phyloP scores from a whole-genome alignment of 345 rosid species.

The Chamaenerion angustifolium region DNA sequence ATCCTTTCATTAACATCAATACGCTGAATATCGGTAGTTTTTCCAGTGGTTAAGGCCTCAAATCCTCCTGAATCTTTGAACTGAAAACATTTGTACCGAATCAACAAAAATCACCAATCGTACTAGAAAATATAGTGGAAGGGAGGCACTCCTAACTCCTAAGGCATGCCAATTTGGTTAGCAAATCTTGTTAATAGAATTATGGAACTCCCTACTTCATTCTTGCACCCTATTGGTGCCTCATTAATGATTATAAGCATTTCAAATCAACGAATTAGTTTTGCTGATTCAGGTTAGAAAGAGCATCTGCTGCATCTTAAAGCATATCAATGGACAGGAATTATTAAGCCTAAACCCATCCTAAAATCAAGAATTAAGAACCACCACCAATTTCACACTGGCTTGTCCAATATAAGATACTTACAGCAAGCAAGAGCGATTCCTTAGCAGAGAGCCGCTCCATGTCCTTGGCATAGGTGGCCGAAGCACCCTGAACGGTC shows the following conservation, averaged over 20 bases:
- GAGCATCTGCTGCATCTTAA: too few species aligned
- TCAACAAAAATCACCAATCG: background rate
- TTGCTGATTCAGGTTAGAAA: too few species aligned
- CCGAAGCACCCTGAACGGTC: slow-evolving; percentile 57
- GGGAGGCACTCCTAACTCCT: background rate
- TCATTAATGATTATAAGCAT: too few species aligned
- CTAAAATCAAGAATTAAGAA: background rate
- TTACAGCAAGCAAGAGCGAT: slow-evolving; percentile 81
- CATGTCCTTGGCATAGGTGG: slow-evolving; percentile 84
- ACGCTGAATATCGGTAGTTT: slow-evolving; percentile 51
- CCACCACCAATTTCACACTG: too few species aligned
- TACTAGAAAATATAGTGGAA: background rate
- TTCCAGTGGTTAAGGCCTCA: slow-evolving; percentile 65
- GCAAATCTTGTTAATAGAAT: too few species aligned
- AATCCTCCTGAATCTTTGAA: slow-evolving; percentile 91
- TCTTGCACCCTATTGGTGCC: too few species aligned
- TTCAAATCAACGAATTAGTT: too few species aligned
- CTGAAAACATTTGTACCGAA: slow-evolving; percentile 17
- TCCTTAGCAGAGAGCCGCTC: slow-evolving; percentile 97
- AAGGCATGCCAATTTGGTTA: background rate
- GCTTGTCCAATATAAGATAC: slow-evolving; percentile 1
- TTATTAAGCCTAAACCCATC: background rate
- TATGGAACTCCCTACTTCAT: too few species aligned
- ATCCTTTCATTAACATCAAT: slow-evolving; percentile 92
- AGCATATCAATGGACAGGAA: background rate